A percentile compares a stretch with the other conserved stretches of the same genome.
Evolutionary conservation across 1,284 basidiomycete genomes (phyloP).

Genomic region (Meira miltonrushii): DNA sequence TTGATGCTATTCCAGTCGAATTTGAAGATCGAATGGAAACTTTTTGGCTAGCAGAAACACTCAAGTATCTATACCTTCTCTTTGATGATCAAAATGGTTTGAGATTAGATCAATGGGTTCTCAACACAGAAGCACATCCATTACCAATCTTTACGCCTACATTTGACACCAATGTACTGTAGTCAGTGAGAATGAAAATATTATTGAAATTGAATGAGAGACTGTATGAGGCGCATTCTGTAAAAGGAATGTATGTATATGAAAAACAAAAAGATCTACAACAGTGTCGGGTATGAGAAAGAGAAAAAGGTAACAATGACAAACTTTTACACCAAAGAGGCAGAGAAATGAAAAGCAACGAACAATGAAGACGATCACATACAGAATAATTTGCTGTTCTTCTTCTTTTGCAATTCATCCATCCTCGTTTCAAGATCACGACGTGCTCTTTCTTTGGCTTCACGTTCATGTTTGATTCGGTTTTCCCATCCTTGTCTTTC

Average conservation of each 20-base stretch:
- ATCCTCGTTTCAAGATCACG: slow-evolving; percentile 37
- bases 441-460: slow-evolving; percentile 38
- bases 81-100: slow-evolving; percentile 69
- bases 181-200: not conserved
- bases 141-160: slow-evolving; percentile 42
- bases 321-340: not conserved
- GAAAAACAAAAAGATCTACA: not conserved
- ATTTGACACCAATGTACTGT: slow-evolving; percentile 27
- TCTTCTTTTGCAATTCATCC: slow-evolving; percentile 42
- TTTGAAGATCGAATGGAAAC: slow-evolving; percentile 91
- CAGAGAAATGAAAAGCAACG: not conserved
- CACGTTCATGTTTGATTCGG: slow-evolving; percentile 35
- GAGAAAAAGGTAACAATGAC: not conserved
- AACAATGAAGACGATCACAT: slow-evolving; percentile 19
- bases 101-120: slow-evolving; percentile 69
- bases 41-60: slow-evolving; percentile 68
- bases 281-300: not conserved
- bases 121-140: slow-evolving; percentile 65
- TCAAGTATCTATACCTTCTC: slow-evolving; percentile 88
- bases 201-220: not conserved
- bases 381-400: slow-evolving; percentile 41
- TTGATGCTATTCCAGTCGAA: slow-evolving; percentile 59
- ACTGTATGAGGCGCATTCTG: not conserved
- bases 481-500: slow-evolving; percentile 42
- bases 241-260: not conserved